Percentiles rank a stretch among this genome's conserved stretches.
phyloP scores from a whole-genome alignment of 768 basidiomycete genomes.

The Suillus hirtellus region DNA sequence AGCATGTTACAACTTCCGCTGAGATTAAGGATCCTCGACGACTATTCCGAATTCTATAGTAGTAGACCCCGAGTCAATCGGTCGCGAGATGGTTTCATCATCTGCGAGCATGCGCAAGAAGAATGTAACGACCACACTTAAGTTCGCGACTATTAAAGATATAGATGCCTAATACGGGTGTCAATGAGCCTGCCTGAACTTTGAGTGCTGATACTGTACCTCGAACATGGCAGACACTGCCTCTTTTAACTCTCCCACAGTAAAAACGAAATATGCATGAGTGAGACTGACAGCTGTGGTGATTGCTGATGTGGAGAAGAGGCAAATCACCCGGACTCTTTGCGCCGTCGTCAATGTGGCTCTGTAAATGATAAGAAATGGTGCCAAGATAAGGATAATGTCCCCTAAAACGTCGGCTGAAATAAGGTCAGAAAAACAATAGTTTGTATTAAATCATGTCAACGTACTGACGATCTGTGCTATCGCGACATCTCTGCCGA shows the following conservation, averaged over 20 bases:
- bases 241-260: neutral
- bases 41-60: neutral
- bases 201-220: slow-evolving; percentile 1
- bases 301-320: slow-evolving; percentile 1
- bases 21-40: neutral
- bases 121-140: slow-evolving; percentile 1
- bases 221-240: neutral
- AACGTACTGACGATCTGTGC: neutral
- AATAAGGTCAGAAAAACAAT: slow-evolving; percentile 6
- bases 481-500: neutral
- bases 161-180: neutral
- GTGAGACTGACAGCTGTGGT: neutral
- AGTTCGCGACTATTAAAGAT: neutral
- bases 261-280: neutral
- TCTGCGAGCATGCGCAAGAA: slow-evolving; percentile 3
- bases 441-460: neutral
- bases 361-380: neutral
- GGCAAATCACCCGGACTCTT: neutral
- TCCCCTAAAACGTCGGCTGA: neutral
- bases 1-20: neutral
- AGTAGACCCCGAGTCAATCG: neutral
- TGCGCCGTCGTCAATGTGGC: neutral
- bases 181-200: neutral
- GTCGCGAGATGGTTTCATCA: neutral
- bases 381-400: neutral